These are phyloP conservation scores for Cyphellophora attinorum DNA, from an alignment of 2,329 filamentous ascomycete genomes.

Conservation along the genomic window DNA sequence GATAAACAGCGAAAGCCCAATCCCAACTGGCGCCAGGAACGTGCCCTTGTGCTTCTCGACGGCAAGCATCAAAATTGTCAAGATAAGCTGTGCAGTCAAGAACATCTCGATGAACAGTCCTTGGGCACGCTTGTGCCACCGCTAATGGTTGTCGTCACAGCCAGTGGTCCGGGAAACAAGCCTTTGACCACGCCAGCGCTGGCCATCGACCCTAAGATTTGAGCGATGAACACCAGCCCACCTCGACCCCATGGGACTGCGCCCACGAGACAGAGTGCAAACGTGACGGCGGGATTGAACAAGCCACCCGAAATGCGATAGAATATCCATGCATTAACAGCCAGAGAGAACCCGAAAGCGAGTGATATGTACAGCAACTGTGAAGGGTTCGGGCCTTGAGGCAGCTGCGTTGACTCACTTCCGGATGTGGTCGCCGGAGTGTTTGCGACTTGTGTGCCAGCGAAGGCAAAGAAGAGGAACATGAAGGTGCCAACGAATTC, in stretches of 20 bases:
- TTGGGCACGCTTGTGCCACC: constrained; percentile 42
- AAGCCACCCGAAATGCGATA: constrained; percentile 42
- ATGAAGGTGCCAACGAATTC: constrained; percentile 46
- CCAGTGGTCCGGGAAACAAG: constrained; percentile 48
- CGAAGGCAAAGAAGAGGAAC: constrained; percentile 40
- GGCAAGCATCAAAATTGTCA: constrained; percentile 60
- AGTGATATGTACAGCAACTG: constrained; percentile 34
- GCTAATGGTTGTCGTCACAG: constrained; percentile 47
- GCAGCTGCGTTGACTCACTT: constrained; percentile 13
- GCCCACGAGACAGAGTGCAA: constrained; percentile 51
- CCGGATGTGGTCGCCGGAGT: constrained; percentile 24
- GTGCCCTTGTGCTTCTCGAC: constrained; percentile 66
- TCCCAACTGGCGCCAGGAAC: constrained; percentile 60
- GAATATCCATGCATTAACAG: constrained; percentile 47
- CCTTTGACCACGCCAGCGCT: constrained; percentile 48
- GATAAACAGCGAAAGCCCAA: constrained; percentile 62
- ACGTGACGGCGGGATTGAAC: constrained; percentile 45
- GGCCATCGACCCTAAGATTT: constrained; percentile 50
- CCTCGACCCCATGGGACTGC: constrained; percentile 46
- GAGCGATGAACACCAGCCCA: constrained; percentile 43
- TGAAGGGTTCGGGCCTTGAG: constrained; percentile 23
- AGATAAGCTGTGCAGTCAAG: constrained; percentile 52
- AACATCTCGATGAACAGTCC: constrained; percentile 61
- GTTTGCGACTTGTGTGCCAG: constrained; percentile 38
- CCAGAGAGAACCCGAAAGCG: constrained; percentile 37